These are phyloP conservation scores for Babesia ovata DNA, from an alignment of 169 alveolate species.

Conservation along the genomic window DNA sequence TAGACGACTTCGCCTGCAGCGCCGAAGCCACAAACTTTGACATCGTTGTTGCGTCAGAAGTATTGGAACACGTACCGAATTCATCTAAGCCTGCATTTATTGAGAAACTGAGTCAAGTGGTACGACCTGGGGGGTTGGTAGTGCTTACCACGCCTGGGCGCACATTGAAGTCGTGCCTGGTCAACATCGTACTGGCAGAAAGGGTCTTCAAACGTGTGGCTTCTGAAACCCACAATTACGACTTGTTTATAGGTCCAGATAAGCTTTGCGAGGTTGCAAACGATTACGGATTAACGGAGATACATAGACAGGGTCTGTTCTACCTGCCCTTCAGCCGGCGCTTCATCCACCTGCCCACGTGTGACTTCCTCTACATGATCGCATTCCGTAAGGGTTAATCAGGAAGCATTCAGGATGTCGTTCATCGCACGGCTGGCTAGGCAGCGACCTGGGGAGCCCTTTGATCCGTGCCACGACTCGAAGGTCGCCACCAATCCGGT, in stretches of 20 bases:
- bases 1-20: constrained; percentile 30
- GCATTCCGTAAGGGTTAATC: constrained; percentile 20
- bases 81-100: constrained; percentile 32
- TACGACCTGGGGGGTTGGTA: constrained; percentile 48
- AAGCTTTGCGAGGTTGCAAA: neutral
- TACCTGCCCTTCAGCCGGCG: constrained; percentile 56
- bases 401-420: constrained; percentile 13
- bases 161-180: constrained; percentile 38
- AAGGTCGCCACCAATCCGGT: constrained; percentile 45
- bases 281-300: neutral
- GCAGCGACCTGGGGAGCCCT: constrained; percentile 39
- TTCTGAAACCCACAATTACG: constrained; percentile 32
- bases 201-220: constrained; percentile 34
- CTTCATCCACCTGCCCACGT: constrained; percentile 44
- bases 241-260: constrained; percentile 43
- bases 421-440: constrained; percentile 32
- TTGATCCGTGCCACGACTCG: constrained; percentile 51
- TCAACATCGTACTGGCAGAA: constrained; percentile 59
- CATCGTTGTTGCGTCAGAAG: constrained; percentile 68
- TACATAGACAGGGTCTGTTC: constrained; percentile 55
- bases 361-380: constrained; percentile 62
- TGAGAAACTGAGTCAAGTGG: neutral
- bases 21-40: constrained; percentile 7
- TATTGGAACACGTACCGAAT: constrained; percentile 60
- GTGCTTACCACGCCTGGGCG: constrained; percentile 67